Base-by-base conservation (phyloP, 2,329 filamentous ascomycete species). In the Aureobasidium subglaciale region DNA sequence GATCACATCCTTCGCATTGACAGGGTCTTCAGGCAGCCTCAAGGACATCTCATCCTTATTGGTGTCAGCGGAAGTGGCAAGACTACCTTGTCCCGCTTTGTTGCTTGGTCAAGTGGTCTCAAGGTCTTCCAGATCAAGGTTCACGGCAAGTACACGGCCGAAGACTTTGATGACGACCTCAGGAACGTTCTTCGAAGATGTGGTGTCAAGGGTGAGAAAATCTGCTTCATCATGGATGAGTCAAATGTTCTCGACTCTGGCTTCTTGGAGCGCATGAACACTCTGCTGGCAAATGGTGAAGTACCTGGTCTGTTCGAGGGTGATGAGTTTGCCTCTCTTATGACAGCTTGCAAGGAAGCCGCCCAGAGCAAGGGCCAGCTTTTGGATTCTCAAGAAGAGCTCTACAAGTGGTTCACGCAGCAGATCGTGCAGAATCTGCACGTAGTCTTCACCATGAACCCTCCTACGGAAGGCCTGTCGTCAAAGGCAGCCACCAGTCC, bases 361-460 rank as follows among this genome's bases (percentile, higher is more conserved):
- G 92, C 93, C 18, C 93, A 99, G 70, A 86, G 91, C 59, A 93
- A 99, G 75, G 93, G 93, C 45, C 79, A 97, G 57, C 84, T 97
- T 58, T 82, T 99, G 1, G 93, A 99, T 73, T 97, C 93, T 1
- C 91, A 96, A 63, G 95, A 99, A 74, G 93, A 99, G 71, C 78
- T 99, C n/a, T 99, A 99, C 80, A 97, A 97, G 75, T 99, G 93
- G 93, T 99, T 99, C 75, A 99, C 95, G 0, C 89, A 95, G 65
- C 93, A 99, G 71, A 97, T 99, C 65, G 88, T 99, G 69, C 96
- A 96, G 77, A 99, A 99, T 67, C 76, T 99, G 37, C 93, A 99
- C 66, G 93, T 99, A 45, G 93, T 99, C 20, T 99, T 99, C 71
- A 99, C 93, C 3, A 99, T 99, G 93, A 99, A 99, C 71, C 93